These are phyloP conservation scores for Blepharisma stoltei DNA, from an alignment of 73 alveolate species.

Conservation along the genomic window DNA sequence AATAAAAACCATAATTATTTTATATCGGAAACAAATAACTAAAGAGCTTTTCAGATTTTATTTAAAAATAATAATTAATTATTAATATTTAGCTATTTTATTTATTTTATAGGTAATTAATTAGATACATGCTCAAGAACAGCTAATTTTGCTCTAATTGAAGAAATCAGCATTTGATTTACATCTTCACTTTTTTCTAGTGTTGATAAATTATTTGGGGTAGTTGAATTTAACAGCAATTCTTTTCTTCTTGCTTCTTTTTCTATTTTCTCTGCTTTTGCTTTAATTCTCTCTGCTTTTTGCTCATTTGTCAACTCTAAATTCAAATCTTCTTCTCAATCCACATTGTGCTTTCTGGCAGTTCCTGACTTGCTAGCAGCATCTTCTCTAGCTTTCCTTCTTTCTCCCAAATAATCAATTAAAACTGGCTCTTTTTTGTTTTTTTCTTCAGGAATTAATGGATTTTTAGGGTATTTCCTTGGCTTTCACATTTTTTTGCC, in stretches of 20 bases:
- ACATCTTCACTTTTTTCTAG: background rate
- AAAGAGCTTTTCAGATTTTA: too few relatives aligned
- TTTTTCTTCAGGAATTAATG: background rate
- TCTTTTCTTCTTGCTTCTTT: background rate
- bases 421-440: background rate
- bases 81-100: too few relatives aligned
- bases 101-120: too few relatives aligned
- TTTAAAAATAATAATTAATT: too few relatives aligned
- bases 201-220: background rate
- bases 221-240: background rate
- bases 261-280: conserved; percentile 17
- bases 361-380: background rate
- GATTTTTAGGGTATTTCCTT: background rate
- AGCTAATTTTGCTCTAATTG: conserved; percentile 13
- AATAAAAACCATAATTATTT: too few relatives aligned
- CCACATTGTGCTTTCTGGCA: background rate
- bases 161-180: conserved; percentile 1
- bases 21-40: too few relatives aligned
- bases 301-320: conserved; percentile 3
- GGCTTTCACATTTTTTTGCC: background rate
- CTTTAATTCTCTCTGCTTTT: background rate
- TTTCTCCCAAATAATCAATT: conserved; percentile 12
- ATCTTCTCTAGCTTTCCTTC: background rate
- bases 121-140: background rate
- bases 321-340: background rate